phyloP scores from a whole-genome alignment of 148 eudicot genomes.

The Vaccinium corymbosum region DNA sequence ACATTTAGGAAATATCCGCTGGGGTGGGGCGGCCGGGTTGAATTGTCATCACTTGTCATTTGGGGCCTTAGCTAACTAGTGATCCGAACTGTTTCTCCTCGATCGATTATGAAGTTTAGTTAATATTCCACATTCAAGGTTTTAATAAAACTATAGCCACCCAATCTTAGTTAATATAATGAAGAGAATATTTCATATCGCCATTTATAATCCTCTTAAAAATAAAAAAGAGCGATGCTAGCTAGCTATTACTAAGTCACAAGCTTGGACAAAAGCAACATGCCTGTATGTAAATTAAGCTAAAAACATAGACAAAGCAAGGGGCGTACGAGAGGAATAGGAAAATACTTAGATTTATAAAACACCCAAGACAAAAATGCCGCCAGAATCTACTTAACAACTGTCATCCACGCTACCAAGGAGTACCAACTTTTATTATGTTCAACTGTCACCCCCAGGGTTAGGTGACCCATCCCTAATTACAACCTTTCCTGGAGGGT shows the following conservation, averaged over 20 bases:
- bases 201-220: too few relatives aligned
- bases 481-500: neutral
- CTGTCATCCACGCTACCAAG: neutral
- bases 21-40: too few relatives aligned
- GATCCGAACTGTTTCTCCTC: too few relatives aligned
- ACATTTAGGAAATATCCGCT: too few relatives aligned
- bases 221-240: too few relatives aligned
- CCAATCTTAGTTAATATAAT: too few relatives aligned
- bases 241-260: neutral
- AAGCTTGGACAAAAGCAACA: neutral
- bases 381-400: neutral
- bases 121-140: too few relatives aligned
- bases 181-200: too few relatives aligned
- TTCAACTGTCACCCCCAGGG: neutral
- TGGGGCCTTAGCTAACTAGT: too few relatives aligned
- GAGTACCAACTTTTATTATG: neutral
- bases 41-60: too few relatives aligned
- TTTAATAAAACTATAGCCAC: too few relatives aligned
- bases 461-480: neutral
- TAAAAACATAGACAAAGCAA: neutral
- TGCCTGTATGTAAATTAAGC: neutral
- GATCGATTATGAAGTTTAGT: too few relatives aligned
- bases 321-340: neutral
- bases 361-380: neutral
- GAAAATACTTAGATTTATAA: neutral